Evolutionary conservation across 371 early-diverging fungal species (phyloP), one percentile per base, ranked within the genome.

Genomic region (Smittium culicis): DNA sequence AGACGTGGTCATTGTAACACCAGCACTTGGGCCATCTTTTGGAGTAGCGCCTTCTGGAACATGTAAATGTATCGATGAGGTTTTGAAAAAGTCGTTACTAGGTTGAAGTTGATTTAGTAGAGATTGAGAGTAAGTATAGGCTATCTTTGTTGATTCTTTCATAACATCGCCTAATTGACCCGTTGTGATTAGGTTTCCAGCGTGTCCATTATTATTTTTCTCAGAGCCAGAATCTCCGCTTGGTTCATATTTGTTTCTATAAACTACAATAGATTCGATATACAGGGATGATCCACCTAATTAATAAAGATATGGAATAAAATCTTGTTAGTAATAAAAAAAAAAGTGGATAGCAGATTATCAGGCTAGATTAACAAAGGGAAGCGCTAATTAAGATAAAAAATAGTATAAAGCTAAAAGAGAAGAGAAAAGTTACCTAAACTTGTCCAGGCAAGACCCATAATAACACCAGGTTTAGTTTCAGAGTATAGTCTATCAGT

Each of bases 151-250:
- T n/a, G 90, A 90, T 75, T 98, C 98, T 79, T 96, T 94, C 97
- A 98, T 98, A 30, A 98, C 97, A 75, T 95, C 94, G 35, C 97
- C 97, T 68, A 98, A 80, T 73, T 98, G 95, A 28, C 97, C 98
- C 1, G 98, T 96, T 66, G 82, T 84, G 58, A 72, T 71, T 35
- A 74, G 61, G n/a, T 69, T 70, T 3, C 75, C 75, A 35, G 57
- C 56, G 31, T 35, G 31, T 25, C 65, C 54, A 27, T 30, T 1
- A 30, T 65, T 68, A 20, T 35, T 45, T 3, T 63, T 30, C 1
- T 57, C 65, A 54, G 60, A 31, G 2, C 62, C 54, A 35, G 34
- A 57, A 1, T 64, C 56, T n/a, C 27, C 30, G 54, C 54, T 55
- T n/a, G 30, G 35, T 28, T 27, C 61, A 80, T 79, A 8, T 76